Conservation (phyloP, 73 alveolate species). For the Effrenium voratum region DNA sequence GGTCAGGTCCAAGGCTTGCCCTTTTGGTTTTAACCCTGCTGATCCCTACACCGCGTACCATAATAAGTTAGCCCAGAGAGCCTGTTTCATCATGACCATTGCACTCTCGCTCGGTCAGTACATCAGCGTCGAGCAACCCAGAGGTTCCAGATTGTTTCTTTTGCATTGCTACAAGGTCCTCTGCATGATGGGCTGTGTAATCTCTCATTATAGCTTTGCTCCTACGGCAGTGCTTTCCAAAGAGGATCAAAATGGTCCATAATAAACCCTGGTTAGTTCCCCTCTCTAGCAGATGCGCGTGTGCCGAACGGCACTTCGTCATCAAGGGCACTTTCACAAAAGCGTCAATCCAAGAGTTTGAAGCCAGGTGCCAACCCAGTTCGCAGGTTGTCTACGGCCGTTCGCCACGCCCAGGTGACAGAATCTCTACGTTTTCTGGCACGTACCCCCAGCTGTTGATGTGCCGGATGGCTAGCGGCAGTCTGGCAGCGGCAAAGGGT, state of each 20-base stretch:
- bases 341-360: not conserved
- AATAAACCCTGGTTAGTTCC: constrained; percentile 33
- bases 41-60: constrained; percentile 28
- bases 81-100: not conserved
- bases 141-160: not conserved
- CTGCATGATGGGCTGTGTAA: not conserved
- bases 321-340: not conserved
- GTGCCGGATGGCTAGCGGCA: not conserved
- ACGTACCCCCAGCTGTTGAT: not conserved
- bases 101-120: not conserved
- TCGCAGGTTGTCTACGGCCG: not conserved
- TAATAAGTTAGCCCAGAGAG: not conserved
- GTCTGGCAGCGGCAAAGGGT: not conserved
- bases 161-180: not conserved
- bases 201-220: not conserved
- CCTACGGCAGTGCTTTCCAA: not conserved
- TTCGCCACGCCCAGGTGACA: not conserved
- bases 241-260: not conserved
- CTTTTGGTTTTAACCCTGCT: not conserved
- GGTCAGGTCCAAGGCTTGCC: not conserved
- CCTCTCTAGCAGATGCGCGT: not conserved
- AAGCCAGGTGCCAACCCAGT: not conserved
- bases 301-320: not conserved
- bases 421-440: not conserved
- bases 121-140: not conserved